Percentiles rank a stretch among this genome's conserved stretches.
Evolutionary conservation across 2,329 filamentous ascomycete species (phyloP).

Genomic region (Fusarium cicatricum): DNA sequence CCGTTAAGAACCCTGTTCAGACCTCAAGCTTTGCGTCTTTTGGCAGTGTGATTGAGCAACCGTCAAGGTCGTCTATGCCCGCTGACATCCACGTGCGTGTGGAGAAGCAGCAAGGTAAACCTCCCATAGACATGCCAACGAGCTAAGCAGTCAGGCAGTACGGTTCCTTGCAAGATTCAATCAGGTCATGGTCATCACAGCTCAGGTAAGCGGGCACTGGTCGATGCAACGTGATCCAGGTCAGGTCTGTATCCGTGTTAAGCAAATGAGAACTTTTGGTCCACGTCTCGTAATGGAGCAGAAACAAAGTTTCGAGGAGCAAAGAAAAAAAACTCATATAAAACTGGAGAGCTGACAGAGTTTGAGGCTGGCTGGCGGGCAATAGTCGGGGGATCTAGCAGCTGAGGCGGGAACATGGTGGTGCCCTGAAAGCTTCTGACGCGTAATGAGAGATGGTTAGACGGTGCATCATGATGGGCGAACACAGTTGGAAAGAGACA

Average conservation of each 20-base stretch:
- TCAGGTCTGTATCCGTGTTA: too few species aligned
- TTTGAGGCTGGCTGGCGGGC: constrained; percentile 21
- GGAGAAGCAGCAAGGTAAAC: neutral
- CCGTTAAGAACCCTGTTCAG: neutral
- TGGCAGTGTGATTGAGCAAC: neutral
- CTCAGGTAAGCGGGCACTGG: constrained; percentile 1
- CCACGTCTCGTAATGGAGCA: constrained; percentile 2
- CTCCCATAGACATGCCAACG: neutral
- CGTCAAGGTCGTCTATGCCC: neutral
- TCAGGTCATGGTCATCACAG: constrained; percentile 13
- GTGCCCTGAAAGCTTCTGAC: constrained; percentile 18
- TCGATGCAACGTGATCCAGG: neutral
- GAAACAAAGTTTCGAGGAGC: neutral
- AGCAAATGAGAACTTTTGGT: neutral
- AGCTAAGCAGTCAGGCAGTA: too few species aligned
- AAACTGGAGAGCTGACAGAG: constrained; percentile 28
- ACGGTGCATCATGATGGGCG: too few species aligned
- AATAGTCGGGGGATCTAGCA: constrained; percentile 25
- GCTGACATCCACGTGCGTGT: neutral
- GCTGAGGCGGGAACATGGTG: constrained; percentile 3
- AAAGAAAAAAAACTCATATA: neutral
- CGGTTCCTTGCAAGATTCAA: neutral
- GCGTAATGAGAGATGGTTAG: constrained; percentile 18
- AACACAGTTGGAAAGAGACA: too few species aligned
- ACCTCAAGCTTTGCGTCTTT: neutral